Evolutionary conservation across 768 basidiomycete genomes (phyloP), one percentile per base, ranked within the genome.

Genomic region (Tephrocybe sp.): DNA sequence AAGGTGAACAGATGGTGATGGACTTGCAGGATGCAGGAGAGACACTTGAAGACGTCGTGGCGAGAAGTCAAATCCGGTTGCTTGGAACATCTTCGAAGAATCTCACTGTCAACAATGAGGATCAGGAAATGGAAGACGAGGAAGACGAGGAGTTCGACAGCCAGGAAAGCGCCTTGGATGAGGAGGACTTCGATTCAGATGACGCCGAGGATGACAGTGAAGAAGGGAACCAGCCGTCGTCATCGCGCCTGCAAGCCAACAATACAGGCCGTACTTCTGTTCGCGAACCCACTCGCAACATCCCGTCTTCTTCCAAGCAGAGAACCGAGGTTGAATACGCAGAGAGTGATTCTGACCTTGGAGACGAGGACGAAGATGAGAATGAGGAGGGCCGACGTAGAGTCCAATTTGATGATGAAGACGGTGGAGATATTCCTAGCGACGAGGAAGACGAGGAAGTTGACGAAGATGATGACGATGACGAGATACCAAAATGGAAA

Each of bases 1-100:
- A 97, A 68, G 97, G 97, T 13, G 96, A 98, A 64, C 80, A 86
- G 65, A 98, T 99, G 97, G 93, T 99, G 11, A 89, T 98, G 78
- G 89, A 92, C 65, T 75, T 99, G 12, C 97, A 99, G 67, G 97
- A 94, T 55, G 89, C 85, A 16, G 71, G 73, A 23, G 68, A 74
- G 2, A 98, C 95, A 0, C 83, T 99, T 23, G 94, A 86, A 53
- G 93, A 94, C 58, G 80, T 76, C 7, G 85, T 98, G 26, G 79
- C 85, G 14, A 78, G 79, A 50, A 92, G 90, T 59, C 80, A 89
- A 51, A 94, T 99, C 54, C 78, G 80, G 32, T 77, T 99, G 2
- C 83, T 98, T 32, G 91, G 84, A 13, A 81, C 87, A 2, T 98
- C 96, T 0, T 85, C 86, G 1, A 81, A 78, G 43, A 79, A 82